Evolutionary conservation across 2,329 filamentous ascomycete genomes (phyloP).

Genomic region (Epichloe sibirici): DNA sequence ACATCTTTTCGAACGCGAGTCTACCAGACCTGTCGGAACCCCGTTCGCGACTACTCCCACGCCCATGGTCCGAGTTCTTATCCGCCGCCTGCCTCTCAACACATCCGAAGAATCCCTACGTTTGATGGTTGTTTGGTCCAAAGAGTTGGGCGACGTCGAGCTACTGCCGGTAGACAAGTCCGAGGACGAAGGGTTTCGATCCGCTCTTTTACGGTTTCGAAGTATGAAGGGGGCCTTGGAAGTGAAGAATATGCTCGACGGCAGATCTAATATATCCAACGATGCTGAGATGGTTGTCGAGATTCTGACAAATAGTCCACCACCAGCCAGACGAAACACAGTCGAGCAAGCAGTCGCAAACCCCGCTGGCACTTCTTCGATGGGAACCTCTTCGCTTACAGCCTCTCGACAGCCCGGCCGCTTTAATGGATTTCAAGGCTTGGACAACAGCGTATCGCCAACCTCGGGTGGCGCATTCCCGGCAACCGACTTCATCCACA

Average conservation of each 20-base stretch:
- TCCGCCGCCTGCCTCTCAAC: constrained; percentile 41
- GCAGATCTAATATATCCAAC: constrained; percentile 38
- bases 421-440: constrained; percentile 50
- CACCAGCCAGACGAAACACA: constrained; percentile 16
- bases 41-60: constrained; percentile 24
- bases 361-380: constrained; percentile 25
- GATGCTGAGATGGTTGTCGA: constrained; percentile 45
- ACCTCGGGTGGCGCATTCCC: constrained; percentile 41
- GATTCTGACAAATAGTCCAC: constrained; percentile 33
- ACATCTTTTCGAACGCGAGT: constrained; percentile 28
- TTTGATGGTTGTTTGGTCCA: constrained; percentile 46
- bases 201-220: constrained; percentile 42
- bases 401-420: constrained; percentile 42
- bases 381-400: constrained; percentile 27
- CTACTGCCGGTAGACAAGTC: constrained; percentile 37
- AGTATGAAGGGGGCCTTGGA: constrained; percentile 40
- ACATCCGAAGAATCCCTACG: constrained; percentile 41
- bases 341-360: constrained; percentile 12
- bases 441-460: constrained; percentile 47
- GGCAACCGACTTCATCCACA: constrained; percentile 46
- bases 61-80: constrained; percentile 31
- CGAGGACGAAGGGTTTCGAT: constrained; percentile 36
- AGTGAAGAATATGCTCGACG: constrained; percentile 45
- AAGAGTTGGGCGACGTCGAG: constrained; percentile 40
- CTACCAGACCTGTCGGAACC: constrained; percentile 26